Percentiles rank a stretch among this genome's conserved stretches.
phyloP scores from a whole-genome alignment of 1,139 yeast species.

The Nakaseomyces bracarensis region DNA sequence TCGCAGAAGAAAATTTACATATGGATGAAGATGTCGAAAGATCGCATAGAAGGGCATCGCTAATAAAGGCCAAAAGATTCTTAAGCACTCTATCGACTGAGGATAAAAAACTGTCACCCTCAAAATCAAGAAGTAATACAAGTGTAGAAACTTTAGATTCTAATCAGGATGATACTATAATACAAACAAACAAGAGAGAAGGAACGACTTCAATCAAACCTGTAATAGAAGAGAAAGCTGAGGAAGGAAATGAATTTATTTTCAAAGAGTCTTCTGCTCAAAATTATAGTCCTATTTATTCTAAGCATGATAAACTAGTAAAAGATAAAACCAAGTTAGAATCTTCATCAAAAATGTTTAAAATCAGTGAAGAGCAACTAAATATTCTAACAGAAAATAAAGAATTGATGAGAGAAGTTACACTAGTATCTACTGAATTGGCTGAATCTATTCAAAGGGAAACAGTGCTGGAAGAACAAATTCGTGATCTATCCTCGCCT shows the following conservation, averaged over 20 bases:
- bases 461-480: conserved; percentile 43
- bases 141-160: neutral
- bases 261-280: conserved; percentile 20
- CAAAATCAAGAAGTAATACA: neutral
- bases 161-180: conserved; percentile 1
- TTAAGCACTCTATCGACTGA: conserved; percentile 5
- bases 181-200: conserved; percentile 9
- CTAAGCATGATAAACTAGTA: conserved; percentile 6
- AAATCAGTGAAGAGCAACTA: conserved; percentile 51
- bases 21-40: conserved; percentile 1
- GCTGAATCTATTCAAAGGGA: conserved; percentile 67
- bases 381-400: conserved; percentile 54
- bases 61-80: conserved; percentile 16
- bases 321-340: conserved; percentile 7
- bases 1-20: neutral
- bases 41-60: conserved; percentile 8
- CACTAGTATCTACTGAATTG: conserved; percentile 59
- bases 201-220: conserved; percentile 14
- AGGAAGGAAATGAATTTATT: conserved; percentile 17
- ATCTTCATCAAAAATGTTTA: conserved; percentile 19
- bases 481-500: conserved; percentile 24
- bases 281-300: conserved; percentile 17
- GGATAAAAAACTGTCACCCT: neutral
- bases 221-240: conserved; percentile 4
- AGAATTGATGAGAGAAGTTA: conserved; percentile 53